Evolutionary conservation across 2,329 filamentous ascomycete species (phyloP).

Genomic region (Microcyclosporella mali): DNA sequence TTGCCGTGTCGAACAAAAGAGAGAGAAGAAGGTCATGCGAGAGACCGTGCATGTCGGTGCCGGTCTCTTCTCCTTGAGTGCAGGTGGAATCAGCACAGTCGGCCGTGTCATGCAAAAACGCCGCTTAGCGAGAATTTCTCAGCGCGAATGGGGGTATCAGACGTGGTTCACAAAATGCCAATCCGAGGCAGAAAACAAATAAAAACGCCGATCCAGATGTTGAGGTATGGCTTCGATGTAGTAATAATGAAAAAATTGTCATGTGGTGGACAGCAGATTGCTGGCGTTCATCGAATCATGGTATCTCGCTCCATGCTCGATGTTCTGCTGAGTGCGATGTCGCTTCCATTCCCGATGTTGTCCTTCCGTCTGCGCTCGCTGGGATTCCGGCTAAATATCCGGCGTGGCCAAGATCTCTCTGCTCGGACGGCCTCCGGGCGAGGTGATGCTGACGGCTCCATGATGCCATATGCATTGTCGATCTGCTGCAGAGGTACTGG

Average conservation of each 20-base stretch:
- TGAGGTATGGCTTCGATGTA: constrained; percentile 9
- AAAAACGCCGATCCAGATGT: constrained; percentile 12
- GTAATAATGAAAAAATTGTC: constrained; percentile 2
- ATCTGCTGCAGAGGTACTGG: constrained; percentile 26
- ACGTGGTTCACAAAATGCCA: constrained; percentile 10
- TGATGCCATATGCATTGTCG: constrained; percentile 22
- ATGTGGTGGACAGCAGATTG: no score
- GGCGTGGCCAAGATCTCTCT: constrained; percentile 36
- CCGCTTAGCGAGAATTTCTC: constrained; percentile 1
- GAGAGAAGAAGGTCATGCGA: constrained; percentile 1
- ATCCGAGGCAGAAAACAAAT: constrained; percentile 6
- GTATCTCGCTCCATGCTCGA: constrained; percentile 31
- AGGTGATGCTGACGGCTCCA: constrained; percentile 23
- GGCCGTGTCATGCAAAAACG: neutral
- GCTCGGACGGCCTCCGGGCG: constrained; percentile 27
- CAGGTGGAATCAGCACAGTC: neutral
- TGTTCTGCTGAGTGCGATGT: constrained; percentile 27
- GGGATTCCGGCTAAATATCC: constrained; percentile 39
- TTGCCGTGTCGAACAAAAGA: constrained; percentile 4
- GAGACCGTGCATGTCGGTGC: no score
- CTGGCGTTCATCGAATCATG: constrained; percentile 20
- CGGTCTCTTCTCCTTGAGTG: neutral
- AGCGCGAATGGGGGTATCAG: constrained; percentile 11
- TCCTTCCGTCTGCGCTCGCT: constrained; percentile 35
- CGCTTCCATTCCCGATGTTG: constrained; percentile 11